Evolutionary conservation across 1,139 yeast species (phyloP).

Genomic region (Ogataea hybrid): DNA sequence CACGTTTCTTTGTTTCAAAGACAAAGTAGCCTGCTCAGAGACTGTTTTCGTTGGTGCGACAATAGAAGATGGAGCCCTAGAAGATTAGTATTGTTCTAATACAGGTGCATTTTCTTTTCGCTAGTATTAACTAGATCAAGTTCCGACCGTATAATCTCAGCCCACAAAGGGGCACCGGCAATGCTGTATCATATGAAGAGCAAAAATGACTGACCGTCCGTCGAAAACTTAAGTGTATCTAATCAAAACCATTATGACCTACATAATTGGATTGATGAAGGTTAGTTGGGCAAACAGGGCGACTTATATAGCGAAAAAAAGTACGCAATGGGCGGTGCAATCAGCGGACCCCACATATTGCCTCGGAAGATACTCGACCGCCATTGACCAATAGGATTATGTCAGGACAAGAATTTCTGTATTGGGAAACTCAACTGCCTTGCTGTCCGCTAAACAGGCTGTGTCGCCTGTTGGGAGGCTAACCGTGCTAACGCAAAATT

Average conservation of each 20-base stretch:
- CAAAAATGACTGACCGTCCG: conserved; percentile 12
- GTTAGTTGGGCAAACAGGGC: not conserved
- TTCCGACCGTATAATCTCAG: conserved; percentile 68
- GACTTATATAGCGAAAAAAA: not conserved
- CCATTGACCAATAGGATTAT: not conserved
- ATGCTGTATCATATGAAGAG: conserved; percentile 8
- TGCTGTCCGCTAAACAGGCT: not conserved
- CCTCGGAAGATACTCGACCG: not conserved
- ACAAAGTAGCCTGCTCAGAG: conserved; percentile 4
- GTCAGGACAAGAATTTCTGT: not conserved
- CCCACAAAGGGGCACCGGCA: conserved; percentile 30
- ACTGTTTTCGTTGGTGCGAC: conserved; percentile 12
- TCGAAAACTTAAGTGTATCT: conserved; percentile 5
- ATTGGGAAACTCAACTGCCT: not conserved
- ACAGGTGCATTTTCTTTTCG: conserved; percentile 56
- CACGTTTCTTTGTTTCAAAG: conserved; percentile 23
- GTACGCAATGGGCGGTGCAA: not conserved
- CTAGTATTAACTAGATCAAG: conserved; percentile 84
- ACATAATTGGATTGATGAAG: conserved; percentile 6
- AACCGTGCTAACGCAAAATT: not conserved
- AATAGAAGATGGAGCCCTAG: conserved; percentile 22
- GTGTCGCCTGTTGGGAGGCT: not conserved
- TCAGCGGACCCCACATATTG: not conserved
- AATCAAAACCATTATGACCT: conserved; percentile 7
- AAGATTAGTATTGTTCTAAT: conserved; percentile 5